Percentiles rank a stretch among this genome's conserved stretches.
These are phyloP conservation scores for Gastrolobium villosum DNA, from an alignment of 306 rosid genomes.

Conservation along the genomic window DNA sequence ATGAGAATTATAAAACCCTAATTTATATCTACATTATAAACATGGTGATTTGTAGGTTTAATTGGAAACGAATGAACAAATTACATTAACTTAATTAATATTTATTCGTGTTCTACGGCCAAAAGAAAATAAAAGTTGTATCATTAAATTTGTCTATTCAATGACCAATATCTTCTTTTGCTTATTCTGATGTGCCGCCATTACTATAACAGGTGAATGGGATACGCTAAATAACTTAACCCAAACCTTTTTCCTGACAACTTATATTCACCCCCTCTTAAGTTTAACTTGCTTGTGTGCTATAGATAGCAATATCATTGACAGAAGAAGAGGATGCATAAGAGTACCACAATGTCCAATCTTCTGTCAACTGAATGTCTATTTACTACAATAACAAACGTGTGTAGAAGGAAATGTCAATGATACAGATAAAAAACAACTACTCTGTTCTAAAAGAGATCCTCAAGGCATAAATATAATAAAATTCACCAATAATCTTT, in stretches of 20 bases:
- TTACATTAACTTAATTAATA: no score
- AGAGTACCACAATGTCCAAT: background rate
- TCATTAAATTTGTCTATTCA: background rate
- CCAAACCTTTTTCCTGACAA: constrained; percentile 8
- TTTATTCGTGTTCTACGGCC: background rate
- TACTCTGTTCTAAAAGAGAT: constrained; percentile 31
- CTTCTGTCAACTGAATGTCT: constrained; percentile 3
- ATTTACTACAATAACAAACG: constrained; percentile 1
- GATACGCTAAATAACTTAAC: background rate
- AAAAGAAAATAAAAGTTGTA: background rate
- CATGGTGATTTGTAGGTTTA: no score
- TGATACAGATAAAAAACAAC: constrained; percentile 17
- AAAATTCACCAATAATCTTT: constrained; percentile 76
- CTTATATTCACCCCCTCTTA: background rate
- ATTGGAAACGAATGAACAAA: no score
- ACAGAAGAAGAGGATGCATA: background rate
- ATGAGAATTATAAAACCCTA: no score
- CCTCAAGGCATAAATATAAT: constrained; percentile 26
- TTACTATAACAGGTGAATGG: background rate
- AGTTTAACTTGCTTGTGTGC: background rate
- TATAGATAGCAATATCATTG: constrained; percentile 12
- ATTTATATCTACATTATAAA: no score
- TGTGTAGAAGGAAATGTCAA: constrained; percentile 16
- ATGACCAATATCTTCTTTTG: background rate
- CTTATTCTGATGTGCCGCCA: constrained; percentile 6